Conservation (phyloP, 23 red algal species). For the Agarophyton chilense region DNA sequence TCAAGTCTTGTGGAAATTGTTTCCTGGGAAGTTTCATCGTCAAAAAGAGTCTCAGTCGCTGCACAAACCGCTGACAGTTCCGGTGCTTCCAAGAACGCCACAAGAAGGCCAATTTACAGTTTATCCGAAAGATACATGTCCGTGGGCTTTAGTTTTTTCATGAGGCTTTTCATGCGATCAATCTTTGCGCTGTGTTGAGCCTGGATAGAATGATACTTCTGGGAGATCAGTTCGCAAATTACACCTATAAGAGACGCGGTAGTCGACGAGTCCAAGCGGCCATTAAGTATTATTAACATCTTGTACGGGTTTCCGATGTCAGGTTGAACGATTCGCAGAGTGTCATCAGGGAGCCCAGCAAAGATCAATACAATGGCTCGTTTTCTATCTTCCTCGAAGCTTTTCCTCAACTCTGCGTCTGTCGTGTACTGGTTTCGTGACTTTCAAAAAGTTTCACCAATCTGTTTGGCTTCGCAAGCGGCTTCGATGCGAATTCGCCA, state of each 20-base stretch:
- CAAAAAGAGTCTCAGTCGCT: not conserved
- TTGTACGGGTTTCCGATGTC: not conserved
- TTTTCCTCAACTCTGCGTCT: not conserved
- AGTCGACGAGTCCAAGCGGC: not conserved
- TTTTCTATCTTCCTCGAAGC: not conserved
- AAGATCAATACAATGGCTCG: not conserved
- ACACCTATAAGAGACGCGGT: not conserved
- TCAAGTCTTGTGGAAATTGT: not conserved
- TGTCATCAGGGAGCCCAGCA: not conserved
- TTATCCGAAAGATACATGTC: not conserved
- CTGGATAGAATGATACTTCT: not conserved
- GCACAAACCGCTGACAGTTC: not conserved
- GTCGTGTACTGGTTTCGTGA: not conserved
- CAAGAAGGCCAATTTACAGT: not conserved
- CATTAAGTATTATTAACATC: not conserved
- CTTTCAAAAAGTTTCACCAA: not conserved
- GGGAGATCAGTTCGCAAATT: not conserved
- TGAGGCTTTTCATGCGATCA: not conserved
- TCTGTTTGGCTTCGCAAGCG: not conserved
- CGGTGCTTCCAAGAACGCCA: not conserved
- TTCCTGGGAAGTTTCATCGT: not conserved
- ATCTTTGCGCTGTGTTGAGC: not conserved
- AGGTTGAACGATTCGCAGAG: not conserved
- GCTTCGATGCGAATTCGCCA: not conserved
- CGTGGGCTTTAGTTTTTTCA: not conserved